Conservation (phyloP, 2,329 filamentous ascomycete genomes). For the Byssoonygena ceratinophila region DNA sequence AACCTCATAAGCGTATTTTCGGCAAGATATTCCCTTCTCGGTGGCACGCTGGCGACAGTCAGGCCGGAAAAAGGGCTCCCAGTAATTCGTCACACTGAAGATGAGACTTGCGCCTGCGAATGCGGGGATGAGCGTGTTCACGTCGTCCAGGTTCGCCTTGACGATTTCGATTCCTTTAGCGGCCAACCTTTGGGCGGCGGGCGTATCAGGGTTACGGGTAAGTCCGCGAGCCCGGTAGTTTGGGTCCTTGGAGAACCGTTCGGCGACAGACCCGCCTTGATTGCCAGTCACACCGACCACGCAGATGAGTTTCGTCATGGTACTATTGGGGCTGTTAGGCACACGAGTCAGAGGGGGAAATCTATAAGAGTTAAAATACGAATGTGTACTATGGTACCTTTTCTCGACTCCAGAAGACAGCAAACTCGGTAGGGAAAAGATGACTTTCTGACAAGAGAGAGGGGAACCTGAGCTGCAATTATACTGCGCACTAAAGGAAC, state of each 20-base stretch:
- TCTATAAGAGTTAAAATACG: not conserved
- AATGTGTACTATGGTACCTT: too few relatives aligned
- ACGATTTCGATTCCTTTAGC: constrained; percentile 25
- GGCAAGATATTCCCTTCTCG: constrained; percentile 34
- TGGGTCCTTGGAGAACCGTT: constrained; percentile 37
- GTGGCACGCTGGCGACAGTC: constrained; percentile 34
- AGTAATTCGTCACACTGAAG: constrained; percentile 42
- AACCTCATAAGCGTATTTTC: constrained; percentile 32
- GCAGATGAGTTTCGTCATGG: constrained; percentile 10
- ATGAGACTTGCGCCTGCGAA: constrained; percentile 40
- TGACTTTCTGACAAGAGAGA: not conserved
- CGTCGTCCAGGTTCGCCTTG: constrained; percentile 23
- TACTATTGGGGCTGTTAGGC: not conserved
- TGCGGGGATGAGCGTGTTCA: constrained; percentile 31
- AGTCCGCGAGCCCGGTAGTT: constrained; percentile 43
- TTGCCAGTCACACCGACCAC: constrained; percentile 41
- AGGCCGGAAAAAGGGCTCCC: constrained; percentile 35
- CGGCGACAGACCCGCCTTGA: constrained; percentile 42
- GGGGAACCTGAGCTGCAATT: too few relatives aligned
- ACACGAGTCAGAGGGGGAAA: too few relatives aligned
- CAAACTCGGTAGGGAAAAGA: not conserved
- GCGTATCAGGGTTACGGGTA: constrained; percentile 36
- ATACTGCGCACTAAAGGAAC: too few relatives aligned
- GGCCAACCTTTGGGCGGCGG: constrained; percentile 22
- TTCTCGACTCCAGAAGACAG: not conserved